Conservation (phyloP, 2,329 filamentous ascomycete species). For the Chaetoscypha palmicola region DNA sequence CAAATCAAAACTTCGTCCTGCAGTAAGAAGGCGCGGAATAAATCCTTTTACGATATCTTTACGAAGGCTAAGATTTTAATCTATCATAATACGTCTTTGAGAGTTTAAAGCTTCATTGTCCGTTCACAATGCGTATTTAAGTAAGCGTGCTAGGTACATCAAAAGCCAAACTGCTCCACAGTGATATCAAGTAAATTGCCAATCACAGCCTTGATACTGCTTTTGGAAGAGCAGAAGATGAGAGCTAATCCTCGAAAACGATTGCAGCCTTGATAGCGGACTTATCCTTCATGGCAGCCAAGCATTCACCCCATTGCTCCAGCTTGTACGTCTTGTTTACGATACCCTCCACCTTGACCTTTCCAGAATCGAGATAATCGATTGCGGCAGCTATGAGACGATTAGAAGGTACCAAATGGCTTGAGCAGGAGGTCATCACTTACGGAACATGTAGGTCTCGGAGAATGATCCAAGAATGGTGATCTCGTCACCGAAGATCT, state of each 20-base stretch:
- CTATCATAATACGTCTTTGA: too few species aligned
- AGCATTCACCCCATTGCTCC: conserved; percentile 64
- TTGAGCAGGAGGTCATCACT: conserved; percentile 21
- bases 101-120: too few species aligned
- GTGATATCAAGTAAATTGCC: too few species aligned
- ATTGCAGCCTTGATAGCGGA: conserved; percentile 68
- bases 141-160: too few species aligned
- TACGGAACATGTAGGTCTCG: conserved; percentile 65
- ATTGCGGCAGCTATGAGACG: conserved; percentile 42
- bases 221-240: background rate
- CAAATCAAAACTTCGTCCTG: too few species aligned
- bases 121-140: too few species aligned
- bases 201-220: background rate
- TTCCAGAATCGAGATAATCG: conserved; percentile 50
- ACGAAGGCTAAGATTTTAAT: too few species aligned
- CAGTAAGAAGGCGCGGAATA: too few species aligned
- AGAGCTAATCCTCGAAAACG: conserved; percentile 46
- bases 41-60: too few species aligned
- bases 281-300: conserved; percentile 67
- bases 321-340: conserved; percentile 68
- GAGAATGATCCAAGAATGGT: conserved; percentile 68
- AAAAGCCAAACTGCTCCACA: too few species aligned
- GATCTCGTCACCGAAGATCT: conserved; percentile 63
- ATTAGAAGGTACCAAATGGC: background rate
- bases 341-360: conserved; percentile 58